These are phyloP conservation scores for Solanum clarkiae DNA, from an alignment of 257 asterid species.

Conservation along the genomic window DNA sequence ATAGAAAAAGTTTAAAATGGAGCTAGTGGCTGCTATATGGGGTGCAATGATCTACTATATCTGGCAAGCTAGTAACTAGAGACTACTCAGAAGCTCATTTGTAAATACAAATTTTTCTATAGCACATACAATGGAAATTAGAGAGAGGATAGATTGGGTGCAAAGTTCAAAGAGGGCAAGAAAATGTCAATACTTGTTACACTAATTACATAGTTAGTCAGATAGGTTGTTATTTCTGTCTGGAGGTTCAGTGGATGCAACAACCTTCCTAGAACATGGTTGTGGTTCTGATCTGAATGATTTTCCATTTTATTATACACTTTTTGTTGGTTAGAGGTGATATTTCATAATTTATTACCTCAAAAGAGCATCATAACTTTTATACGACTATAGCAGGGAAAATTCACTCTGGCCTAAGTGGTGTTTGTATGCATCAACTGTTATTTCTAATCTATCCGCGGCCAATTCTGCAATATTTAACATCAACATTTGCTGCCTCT, in stretches of 20 bases:
- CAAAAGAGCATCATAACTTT: neutral
- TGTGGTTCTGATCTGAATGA: neutral
- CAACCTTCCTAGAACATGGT: neutral
- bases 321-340: neutral
- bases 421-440: neutral
- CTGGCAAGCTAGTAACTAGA: neutral
- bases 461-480: neutral
- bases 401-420: neutral
- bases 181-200: neutral
- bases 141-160: neutral
- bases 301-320: neutral
- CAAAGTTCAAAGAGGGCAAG: neutral
- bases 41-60: neutral
- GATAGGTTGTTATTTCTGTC: neutral
- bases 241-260: neutral
- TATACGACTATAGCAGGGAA: neutral
- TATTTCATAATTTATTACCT: neutral
- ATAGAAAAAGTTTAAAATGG: neutral
- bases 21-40: neutral
- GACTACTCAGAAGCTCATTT: neutral
- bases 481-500: conserved; percentile 2
- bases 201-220: neutral
- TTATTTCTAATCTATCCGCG: neutral
- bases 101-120: neutral
- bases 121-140: neutral